A percentile compares a stretch with the other conserved stretches of the same genome.
Conservation (phyloP, 2,329 filamentous ascomycete genomes). For the Neonectria sp. region DNA sequence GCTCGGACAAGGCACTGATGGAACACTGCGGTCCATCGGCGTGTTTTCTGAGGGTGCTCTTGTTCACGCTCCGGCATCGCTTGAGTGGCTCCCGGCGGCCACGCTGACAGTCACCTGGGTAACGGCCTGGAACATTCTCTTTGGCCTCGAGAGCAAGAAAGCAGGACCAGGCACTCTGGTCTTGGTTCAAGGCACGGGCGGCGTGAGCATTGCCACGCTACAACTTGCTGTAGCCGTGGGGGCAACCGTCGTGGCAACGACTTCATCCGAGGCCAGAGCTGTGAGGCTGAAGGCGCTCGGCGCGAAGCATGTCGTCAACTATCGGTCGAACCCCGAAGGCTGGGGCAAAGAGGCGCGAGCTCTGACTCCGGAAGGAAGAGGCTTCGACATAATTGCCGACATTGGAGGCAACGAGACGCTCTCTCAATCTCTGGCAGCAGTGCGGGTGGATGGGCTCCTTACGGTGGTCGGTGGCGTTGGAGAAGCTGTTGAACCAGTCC, state of each 20-base stretch:
- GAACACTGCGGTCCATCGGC: conserved; percentile 70
- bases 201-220: conserved; percentile 55
- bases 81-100: conserved; percentile 56
- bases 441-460: conserved; percentile 56
- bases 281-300: conserved; percentile 68
- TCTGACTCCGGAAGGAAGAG: conserved; percentile 60
- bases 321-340: conserved; percentile 64
- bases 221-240: conserved; percentile 64
- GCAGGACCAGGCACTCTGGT: conserved; percentile 55
- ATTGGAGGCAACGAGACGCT: conserved; percentile 77
- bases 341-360: conserved; percentile 73
- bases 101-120: conserved; percentile 65
- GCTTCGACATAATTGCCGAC: conserved; percentile 76
- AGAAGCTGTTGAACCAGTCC: conserved; percentile 37
- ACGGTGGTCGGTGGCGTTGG: conserved; percentile 51
- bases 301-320: conserved; percentile 73
- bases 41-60: conserved; percentile 71
- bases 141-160: conserved; percentile 59
- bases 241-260: conserved; percentile 71
- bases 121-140: conserved; percentile 68
- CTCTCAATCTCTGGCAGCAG: conserved; percentile 66
- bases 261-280: conserved; percentile 69
- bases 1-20: conserved; percentile 71
- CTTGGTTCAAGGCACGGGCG: conserved; percentile 58
- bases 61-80: conserved; percentile 64